These are phyloP conservation scores for Pseudocercospora pini-densiflorae DNA, from an alignment of 2,329 filamentous ascomycete species.

Conservation along the genomic window DNA sequence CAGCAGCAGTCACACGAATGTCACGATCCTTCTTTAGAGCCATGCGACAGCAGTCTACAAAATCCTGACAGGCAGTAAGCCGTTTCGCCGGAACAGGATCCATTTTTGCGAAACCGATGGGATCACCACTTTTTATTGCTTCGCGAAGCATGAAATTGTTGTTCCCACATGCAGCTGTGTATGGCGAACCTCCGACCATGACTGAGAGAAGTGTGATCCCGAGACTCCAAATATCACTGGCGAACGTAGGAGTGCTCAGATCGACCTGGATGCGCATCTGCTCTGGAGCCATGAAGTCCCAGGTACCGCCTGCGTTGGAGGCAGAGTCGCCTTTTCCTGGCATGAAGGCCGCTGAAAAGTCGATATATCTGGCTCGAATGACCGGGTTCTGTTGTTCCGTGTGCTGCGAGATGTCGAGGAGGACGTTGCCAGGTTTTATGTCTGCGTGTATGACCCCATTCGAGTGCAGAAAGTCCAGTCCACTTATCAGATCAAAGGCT, in stretches of 20 bases:
- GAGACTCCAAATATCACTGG: constrained; percentile 51
- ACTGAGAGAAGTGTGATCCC: constrained; percentile 51
- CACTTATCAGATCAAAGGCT: constrained; percentile 45
- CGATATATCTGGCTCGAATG: constrained; percentile 43
- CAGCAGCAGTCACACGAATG: constrained; percentile 34
- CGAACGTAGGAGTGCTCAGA: constrained; percentile 38
- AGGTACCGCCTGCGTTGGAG: constrained; percentile 48
- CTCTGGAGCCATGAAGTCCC: constrained; percentile 51
- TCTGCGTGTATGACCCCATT: constrained; percentile 50
- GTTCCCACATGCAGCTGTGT: constrained; percentile 41
- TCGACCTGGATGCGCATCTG: constrained; percentile 38
- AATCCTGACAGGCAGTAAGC: constrained; percentile 39
- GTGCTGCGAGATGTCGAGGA: constrained; percentile 40
- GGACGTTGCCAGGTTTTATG: constrained; percentile 54
- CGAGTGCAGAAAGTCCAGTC: constrained; percentile 49
- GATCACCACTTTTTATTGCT: constrained; percentile 48
- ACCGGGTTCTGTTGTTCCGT: constrained; percentile 29
- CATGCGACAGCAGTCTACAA: constrained; percentile 44
- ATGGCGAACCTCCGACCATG: constrained; percentile 49
- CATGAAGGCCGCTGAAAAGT: constrained; percentile 49
- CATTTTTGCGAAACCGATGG: constrained; percentile 46
- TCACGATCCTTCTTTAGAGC: constrained; percentile 45
- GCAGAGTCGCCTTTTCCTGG: constrained; percentile 27
- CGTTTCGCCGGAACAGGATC: constrained; percentile 41
- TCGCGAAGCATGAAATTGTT: constrained; percentile 51